Percentiles rank a stretch among this genome's conserved stretches.
Conservation (phyloP, 768 basidiomycete genomes). For the Rhodosporidiobolus odoratus region DNA sequence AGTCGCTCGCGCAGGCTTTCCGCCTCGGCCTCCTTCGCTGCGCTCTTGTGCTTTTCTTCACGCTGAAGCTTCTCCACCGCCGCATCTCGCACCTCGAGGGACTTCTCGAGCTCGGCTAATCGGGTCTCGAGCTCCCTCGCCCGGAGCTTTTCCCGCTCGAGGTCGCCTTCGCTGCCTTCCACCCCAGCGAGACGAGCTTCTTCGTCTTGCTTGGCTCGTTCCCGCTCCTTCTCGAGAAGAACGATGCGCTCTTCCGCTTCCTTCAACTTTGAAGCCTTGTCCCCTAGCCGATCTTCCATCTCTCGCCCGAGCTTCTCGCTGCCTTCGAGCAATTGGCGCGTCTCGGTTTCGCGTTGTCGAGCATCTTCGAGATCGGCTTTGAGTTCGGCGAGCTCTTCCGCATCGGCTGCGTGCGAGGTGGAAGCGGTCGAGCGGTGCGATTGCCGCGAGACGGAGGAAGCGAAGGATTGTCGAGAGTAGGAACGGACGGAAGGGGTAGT, state of each 20-base stretch:
- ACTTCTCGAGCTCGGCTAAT: constrained; percentile 37
- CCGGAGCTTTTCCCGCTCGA: constrained; percentile 31
- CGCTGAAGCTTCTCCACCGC: constrained; percentile 9
- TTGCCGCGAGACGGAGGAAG: constrained; percentile 28
- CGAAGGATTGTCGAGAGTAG: constrained; percentile 30
- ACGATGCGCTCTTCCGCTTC: constrained; percentile 51
- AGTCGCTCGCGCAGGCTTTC: constrained; percentile 54
- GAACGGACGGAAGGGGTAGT: constrained; percentile 13
- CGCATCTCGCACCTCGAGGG: constrained; percentile 41
- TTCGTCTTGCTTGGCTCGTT: constrained; percentile 54
- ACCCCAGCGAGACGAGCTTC: constrained; percentile 47
- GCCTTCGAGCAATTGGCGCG: constrained; percentile 39
- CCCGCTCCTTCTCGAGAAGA: constrained; percentile 56
- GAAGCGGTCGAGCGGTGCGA: constrained; percentile 53
- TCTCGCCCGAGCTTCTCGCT: constrained; percentile 36
- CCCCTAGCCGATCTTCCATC: constrained; percentile 49
- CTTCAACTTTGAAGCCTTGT: constrained; percentile 38
- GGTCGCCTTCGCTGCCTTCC: constrained; percentile 19
- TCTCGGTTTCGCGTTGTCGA: constrained; percentile 35
- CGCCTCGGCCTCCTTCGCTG: constrained; percentile 61
- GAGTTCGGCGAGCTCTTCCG: constrained; percentile 51
- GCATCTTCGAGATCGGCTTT: constrained; percentile 46
- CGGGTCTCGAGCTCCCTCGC: constrained; percentile 40
- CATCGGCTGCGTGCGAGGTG: constrained; percentile 33
- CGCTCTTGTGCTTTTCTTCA: constrained; percentile 25